phyloP scores from a whole-genome alignment of 768 basidiomycete species.

The Trametopsis cervina region DNA sequence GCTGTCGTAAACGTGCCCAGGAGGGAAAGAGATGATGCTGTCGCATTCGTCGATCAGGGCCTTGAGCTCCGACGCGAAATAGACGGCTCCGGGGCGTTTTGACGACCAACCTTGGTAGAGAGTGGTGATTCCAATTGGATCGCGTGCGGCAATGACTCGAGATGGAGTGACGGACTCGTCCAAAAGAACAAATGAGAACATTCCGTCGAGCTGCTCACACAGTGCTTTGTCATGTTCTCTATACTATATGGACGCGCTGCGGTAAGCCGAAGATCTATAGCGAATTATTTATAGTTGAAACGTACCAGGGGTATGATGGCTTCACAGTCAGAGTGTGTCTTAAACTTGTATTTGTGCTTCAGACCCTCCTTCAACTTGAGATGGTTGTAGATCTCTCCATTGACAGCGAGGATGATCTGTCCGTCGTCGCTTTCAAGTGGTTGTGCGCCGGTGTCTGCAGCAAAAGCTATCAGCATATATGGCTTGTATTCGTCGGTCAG shows the following conservation, averaged over 20 bases:
- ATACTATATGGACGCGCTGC: conserved; percentile 47
- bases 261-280: not conserved
- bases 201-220: conserved; percentile 84
- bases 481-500: too few relatives aligned
- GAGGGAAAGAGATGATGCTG: conserved; percentile 91
- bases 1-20: conserved; percentile 95
- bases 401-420: conserved; percentile 81
- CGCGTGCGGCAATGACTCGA: conserved; percentile 91
- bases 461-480: too few relatives aligned
- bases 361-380: conserved; percentile 65
- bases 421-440: conserved; percentile 85
- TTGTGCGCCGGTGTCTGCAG: conserved; percentile 89
- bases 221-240: conserved; percentile 70
- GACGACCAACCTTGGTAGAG: conserved; percentile 96
- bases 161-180: conserved; percentile 89
- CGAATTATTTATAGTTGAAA: not conserved
- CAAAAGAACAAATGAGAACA: conserved; percentile 97
- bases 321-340: conserved; percentile 98
- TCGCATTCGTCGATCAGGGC: conserved; percentile 88
- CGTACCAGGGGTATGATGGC: conserved; percentile 86
- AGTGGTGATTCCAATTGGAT: conserved; percentile 98
- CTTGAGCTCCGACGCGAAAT: conserved; percentile 96
- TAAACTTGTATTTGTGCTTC: conserved; percentile 69
- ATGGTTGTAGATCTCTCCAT: conserved; percentile 99
- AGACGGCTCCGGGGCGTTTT: conserved; percentile 71